These are phyloP conservation scores for Yamadazyma triangularis DNA, from an alignment of 1,139 yeast genomes.

Conservation along the genomic window DNA sequence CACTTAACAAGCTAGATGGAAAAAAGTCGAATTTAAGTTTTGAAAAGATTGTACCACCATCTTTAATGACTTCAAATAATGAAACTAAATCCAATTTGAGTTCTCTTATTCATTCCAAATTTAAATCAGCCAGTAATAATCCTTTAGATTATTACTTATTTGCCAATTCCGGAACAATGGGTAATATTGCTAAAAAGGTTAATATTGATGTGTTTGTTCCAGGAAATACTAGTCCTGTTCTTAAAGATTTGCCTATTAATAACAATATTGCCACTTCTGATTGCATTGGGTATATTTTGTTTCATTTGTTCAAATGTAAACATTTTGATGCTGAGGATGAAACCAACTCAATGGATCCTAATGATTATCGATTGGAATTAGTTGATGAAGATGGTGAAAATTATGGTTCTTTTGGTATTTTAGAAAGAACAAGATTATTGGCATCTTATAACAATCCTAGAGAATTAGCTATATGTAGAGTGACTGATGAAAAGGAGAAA, in stretches of 20 bases:
- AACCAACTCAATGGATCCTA: slow-evolving; percentile 37
- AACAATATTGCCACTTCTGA: slow-evolving; percentile 53
- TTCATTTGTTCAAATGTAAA: slow-evolving; percentile 16
- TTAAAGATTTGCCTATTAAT: slow-evolving; percentile 33
- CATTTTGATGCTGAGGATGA: not conserved
- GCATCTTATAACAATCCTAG: slow-evolving; percentile 59
- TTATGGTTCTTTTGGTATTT: slow-evolving; percentile 69
- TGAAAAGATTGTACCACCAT: slow-evolving; percentile 19
- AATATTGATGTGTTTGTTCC: slow-evolving; percentile 34
- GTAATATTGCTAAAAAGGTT: slow-evolving; percentile 22
- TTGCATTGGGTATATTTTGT: slow-evolving; percentile 57
- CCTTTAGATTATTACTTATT: slow-evolving; percentile 53
- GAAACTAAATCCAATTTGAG: slow-evolving; percentile 29
- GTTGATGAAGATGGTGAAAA: slow-evolving; percentile 80
- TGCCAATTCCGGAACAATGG: slow-evolving; percentile 24
- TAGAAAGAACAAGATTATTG: slow-evolving; percentile 52
- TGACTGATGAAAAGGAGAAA: slow-evolving; percentile 32
- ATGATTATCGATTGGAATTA: slow-evolving; percentile 62
- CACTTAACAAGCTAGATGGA: slow-evolving; percentile 4
- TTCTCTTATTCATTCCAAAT: slow-evolving; percentile 34
- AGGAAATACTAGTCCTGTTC: slow-evolving; percentile 27
- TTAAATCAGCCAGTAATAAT: slow-evolving; percentile 33
- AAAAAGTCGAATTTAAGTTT: slow-evolving; percentile 15
- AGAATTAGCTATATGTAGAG: slow-evolving; percentile 57
- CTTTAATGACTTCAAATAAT: not conserved